Base-by-base conservation (phyloP, 345 rosid species). In the Populus ilicifolia region DNA sequence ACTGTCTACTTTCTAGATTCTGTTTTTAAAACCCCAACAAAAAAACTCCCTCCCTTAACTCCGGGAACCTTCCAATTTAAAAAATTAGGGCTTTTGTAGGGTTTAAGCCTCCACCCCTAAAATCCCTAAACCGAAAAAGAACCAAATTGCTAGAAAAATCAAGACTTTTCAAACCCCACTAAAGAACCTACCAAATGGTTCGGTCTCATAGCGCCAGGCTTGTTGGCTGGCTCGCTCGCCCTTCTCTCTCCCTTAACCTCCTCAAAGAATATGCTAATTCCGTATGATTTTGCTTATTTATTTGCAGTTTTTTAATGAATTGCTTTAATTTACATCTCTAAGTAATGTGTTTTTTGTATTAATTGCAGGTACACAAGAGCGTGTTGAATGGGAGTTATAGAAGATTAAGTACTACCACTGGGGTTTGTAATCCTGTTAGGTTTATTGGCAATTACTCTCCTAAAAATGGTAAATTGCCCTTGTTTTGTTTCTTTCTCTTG, bases 131-230 rank as follows among this genome's bases (percentile, higher is more conserved):
- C 67, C 27, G 3, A 52, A 30, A 69, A 38, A 18, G 27, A 70
- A 25, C 6, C 30, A 61, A 59, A 59, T 10, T 59, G 35, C 44
- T 38, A 29, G 17, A 18, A 6, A 67, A 39, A 8, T 41, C 44
- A 35, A 54, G 29, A 21, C 7, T 5, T 5, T 25, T 52, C 20
- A 56, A 38, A 67, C 12, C 67, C 78, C 9, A 38, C 38, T 27
- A 56, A 16, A 9, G 33, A 39, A 70, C 54, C 56, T 62, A 46
- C 29, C 83, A 80, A 80, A 94, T 94, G 97, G 86, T 85, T 77
- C 89, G 90, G 66, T 77, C 88, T 52, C 86, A 80, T 80, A 96
- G 97, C 83, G 83, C 81, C 65, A 90, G 86, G 80, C 87, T 91
- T 78, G 78, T 89, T 74, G 87, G 79, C 43, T 83, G 78, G 81